These are phyloP conservation scores for Elsinoe necatrix DNA, from an alignment of 2,329 filamentous ascomycete species.

Conservation along the genomic window DNA sequence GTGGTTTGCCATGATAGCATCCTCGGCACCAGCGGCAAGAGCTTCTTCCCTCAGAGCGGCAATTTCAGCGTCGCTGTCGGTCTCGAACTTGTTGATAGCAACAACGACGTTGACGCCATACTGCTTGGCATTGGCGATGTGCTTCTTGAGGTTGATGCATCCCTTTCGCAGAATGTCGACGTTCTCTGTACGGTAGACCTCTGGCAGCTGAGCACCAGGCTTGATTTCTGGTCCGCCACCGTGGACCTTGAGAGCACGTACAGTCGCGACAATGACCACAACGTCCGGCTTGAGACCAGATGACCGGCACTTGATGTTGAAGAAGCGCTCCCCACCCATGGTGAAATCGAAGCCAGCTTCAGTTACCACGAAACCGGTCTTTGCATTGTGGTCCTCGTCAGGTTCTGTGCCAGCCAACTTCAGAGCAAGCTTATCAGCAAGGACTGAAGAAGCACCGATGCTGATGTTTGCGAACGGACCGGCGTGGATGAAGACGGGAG, in stretches of 20 bases:
- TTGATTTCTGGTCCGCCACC: constrained; percentile 91
- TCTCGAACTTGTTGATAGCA: constrained; percentile 93
- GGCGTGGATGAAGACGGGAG: constrained; percentile 93
- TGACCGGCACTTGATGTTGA: constrained; percentile 98
- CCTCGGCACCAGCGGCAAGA: constrained; percentile 82
- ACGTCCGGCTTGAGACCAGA: constrained; percentile 89
- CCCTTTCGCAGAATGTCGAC: constrained; percentile 81
- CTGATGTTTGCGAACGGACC: constrained; percentile 98
- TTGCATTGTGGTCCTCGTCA: constrained; percentile 73
- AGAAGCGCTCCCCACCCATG: constrained; percentile 98
- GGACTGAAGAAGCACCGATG: constrained; percentile 90
- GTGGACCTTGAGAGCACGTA: constrained; percentile 93
- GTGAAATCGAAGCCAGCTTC: constrained; percentile 99
- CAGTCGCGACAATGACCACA: constrained; percentile 89
- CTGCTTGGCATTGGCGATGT: constrained; percentile 78
- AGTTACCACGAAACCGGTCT: constrained; percentile 88
- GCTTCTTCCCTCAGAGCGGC: constrained; percentile 83
- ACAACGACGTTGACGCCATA: constrained; percentile 94
- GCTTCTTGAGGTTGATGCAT: constrained; percentile 91
- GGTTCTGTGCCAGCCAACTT: constrained; percentile 92
- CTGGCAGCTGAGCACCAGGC: constrained; percentile 72
- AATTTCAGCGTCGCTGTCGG: constrained; percentile 88
- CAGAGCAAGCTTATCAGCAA: constrained; percentile 89
- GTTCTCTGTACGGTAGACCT: constrained; percentile 89
- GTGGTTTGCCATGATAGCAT: constrained; percentile 89